A percentile compares a stretch with the other conserved stretches of the same genome.
Conservation (phyloP, 176 grass and related monocot species). For the Tillandsia fasciculata region DNA sequence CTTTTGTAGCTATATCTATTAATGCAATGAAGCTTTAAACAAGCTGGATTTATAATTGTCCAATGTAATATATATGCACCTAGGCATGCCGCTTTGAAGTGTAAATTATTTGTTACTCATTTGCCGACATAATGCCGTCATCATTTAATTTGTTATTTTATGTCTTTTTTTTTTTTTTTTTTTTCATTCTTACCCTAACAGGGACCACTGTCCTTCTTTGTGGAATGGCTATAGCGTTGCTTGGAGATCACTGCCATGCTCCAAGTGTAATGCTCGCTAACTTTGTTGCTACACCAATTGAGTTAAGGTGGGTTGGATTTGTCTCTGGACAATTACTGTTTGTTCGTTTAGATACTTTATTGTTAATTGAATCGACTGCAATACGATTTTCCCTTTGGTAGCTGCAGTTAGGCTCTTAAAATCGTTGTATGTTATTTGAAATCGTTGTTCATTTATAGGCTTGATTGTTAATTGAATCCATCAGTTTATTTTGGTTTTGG, state of each 20-base stretch:
- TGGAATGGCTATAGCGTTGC: slow-evolving; percentile 55
- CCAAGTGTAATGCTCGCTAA: slow-evolving; percentile 75
- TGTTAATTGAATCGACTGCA: not conserved
- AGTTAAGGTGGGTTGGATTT: slow-evolving; percentile 53
- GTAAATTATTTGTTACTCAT: not conserved
- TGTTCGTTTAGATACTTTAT: not conserved
- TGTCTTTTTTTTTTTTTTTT: not conserved
- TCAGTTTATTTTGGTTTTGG: no score
- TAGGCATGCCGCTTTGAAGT: no score
- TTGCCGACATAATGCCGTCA: not conserved
- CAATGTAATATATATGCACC: no score
- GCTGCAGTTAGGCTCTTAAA: not conserved
- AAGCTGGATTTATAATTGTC: no score
- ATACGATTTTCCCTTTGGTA: not conserved
- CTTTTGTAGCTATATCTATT: no score
- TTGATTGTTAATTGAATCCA: no score
- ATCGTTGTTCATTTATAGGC: no score
- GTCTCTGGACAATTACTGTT: not conserved
- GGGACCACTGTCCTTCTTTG: slow-evolving; percentile 89
- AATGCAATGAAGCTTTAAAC: no score
- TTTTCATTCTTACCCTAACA: slow-evolving; percentile 20
- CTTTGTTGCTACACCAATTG: slow-evolving; percentile 73
- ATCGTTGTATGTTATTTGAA: no score
- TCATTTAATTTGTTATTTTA: not conserved
- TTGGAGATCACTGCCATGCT: slow-evolving; percentile 64